These are phyloP conservation scores for Agastache rugosa DNA, from an alignment of 257 asterid genomes.

Conservation along the genomic window DNA sequence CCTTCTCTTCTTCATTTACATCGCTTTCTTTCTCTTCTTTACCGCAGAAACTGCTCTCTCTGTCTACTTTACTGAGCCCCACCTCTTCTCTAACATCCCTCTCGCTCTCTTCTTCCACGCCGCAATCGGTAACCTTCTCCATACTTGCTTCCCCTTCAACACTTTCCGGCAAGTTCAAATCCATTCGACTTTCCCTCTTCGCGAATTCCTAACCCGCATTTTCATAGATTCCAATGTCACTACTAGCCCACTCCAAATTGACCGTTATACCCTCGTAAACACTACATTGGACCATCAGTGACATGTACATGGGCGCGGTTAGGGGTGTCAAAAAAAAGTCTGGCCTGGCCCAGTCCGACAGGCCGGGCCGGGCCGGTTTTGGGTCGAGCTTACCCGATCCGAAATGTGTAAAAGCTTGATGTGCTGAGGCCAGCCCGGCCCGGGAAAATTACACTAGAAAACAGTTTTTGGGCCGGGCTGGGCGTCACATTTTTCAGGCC, in stretches of 20 bases:
- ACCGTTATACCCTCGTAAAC: neutral
- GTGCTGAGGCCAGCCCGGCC: too few relatives aligned
- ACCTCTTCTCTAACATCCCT: neutral
- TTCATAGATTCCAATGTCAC: neutral
- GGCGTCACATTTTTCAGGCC: too few relatives aligned
- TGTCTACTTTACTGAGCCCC: neutral
- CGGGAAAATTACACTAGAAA: too few relatives aligned
- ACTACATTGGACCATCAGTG: too few relatives aligned
- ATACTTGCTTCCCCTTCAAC: neutral
- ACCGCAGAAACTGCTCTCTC: neutral
- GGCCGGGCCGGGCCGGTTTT: too few relatives aligned
- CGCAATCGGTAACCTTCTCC: neutral
- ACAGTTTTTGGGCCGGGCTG: too few relatives aligned
- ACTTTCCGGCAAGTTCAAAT: constrained; percentile 18
- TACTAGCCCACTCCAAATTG: neutral
- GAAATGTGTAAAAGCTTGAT: too few relatives aligned
- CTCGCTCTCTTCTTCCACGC: neutral
- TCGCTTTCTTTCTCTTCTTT: constrained; percentile 26
- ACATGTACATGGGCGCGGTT: too few relatives aligned
- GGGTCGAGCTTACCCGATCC: too few relatives aligned
- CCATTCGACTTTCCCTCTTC: neutral
- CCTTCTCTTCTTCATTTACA: neutral
- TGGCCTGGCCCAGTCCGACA: too few relatives aligned
- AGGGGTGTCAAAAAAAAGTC: too few relatives aligned
- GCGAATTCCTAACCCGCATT: too few relatives aligned